Base-by-base conservation (phyloP, 2,329 filamentous ascomycete genomes). In the Fusarium miscanthi region DNA sequence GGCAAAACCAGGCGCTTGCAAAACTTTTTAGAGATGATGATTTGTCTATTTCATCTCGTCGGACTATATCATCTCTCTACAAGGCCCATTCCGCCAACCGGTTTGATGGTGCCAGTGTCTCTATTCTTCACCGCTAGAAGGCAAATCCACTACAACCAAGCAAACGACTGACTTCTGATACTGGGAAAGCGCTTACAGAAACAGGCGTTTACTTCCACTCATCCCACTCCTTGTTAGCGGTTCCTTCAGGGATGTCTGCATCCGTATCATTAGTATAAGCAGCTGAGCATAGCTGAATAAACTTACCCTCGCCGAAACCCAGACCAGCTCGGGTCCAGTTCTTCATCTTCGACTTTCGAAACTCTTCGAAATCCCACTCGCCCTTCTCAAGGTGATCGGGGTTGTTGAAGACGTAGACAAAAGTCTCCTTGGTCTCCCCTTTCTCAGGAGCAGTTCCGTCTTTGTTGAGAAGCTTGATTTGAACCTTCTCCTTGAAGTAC, bases 281-380 rank as follows among this genome's bases (percentile, higher is more conserved):
- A 40, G 25, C 37, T 43, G 45, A 46, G 31, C 19, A 58, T 52
- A 30, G 7, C 40, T 43, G 40, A 41, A 31, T 51, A 33, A 42
- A 48, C 59, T 77, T 58, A 84, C 84, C 82, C 31, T 84, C 66
- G 16, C 71, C 82, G 68, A 86, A 86, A 14, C 80, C 79, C 72
- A 85, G 85, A 56, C 85, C 85, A 35, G 83, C 84, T n/a, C 87
- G 81, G 9, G 87, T 86, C 88, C 88, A 90, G 7, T 78, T 63
- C 61, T 79, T 79, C 83, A 90, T 83, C 84, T 94, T 97, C 69
- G 96, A 91, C 76, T 86, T 85, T 69, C 92, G 89, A 79, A 98
- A 98, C 70, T 93, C 90, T 52, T 91, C 90, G 83, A 94, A 96
- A 80, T 97, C 93, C 95, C 95, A 98, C 80, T 97, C 94, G 27